Percentiles rank a stretch among this genome's conserved stretches.
Conservation (phyloP, 169 alveolate genomes). For the Babesia caballi region DNA sequence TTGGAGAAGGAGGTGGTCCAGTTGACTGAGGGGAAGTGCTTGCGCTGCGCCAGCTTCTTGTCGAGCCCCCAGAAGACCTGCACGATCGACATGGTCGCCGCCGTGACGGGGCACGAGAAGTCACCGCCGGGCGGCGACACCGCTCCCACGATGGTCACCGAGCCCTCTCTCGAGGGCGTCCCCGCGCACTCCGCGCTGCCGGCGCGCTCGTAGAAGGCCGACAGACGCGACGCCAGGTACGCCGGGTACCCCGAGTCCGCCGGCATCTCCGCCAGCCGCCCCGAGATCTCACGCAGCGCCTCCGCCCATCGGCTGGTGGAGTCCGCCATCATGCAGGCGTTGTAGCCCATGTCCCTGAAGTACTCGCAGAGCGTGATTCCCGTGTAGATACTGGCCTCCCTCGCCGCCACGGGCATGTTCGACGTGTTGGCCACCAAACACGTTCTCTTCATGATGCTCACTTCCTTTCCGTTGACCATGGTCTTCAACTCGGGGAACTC, state of each 20-base stretch:
- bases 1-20: conserved; percentile 97
- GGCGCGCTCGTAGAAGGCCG: conserved; percentile 99
- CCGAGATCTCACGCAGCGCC: conserved; percentile 99
- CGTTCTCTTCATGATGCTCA: conserved; percentile 98
- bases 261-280: conserved; percentile 99
- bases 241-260: conserved; percentile 99
- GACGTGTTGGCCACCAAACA: conserved; percentile 99
- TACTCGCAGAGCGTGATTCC: conserved; percentile 99
- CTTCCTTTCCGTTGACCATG: conserved; percentile 81
- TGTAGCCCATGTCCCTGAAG: conserved; percentile 98
- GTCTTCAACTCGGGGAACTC: conserved; percentile 99
- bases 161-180: conserved; percentile 96
- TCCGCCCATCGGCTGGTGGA: conserved; percentile 99
- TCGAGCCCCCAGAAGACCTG: conserved; percentile 99
- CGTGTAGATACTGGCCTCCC: conserved; percentile 99
- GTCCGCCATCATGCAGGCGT: conserved; percentile 99
- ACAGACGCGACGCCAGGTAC: conserved; percentile 95
- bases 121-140: conserved; percentile 99
- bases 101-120: conserved; percentile 99
- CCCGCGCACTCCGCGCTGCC: conserved; percentile 96
- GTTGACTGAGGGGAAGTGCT: conserved; percentile 98
- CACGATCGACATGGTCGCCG: conserved; percentile 95
- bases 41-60: conserved; percentile 97
- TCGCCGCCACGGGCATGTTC: conserved; percentile 99
- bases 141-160: conserved; percentile 99